Evolutionary conservation across 2,329 filamentous ascomycete species (phyloP).

Genomic region (Botrytis tulipae): DNA sequence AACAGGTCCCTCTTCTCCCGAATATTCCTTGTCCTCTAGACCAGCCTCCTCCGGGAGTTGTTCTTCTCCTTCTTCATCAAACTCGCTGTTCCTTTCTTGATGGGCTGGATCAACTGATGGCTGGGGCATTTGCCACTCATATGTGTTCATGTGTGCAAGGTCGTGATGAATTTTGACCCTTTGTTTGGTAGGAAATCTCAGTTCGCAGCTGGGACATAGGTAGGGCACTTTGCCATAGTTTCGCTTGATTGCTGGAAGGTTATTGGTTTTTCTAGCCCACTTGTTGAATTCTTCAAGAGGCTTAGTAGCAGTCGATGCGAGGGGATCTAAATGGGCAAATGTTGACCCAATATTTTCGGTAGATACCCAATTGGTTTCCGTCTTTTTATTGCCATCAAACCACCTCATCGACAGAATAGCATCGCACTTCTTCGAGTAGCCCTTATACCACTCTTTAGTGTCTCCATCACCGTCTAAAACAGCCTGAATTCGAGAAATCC

Average conservation of each 20-base stretch:
- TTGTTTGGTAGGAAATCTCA: background rate
- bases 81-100: background rate
- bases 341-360: background rate
- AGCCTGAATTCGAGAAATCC: background rate
- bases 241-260: background rate
- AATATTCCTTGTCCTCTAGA: background rate
- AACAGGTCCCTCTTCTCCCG: background rate
- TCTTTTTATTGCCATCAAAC: background rate
- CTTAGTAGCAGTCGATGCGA: background rate
- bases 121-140: background rate
- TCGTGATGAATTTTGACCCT: background rate
- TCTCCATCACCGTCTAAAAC: background rate
- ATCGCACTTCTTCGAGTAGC: background rate
- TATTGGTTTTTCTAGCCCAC: background rate
- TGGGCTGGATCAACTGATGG: background rate
- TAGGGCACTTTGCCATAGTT: background rate
- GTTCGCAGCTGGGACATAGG: background rate
- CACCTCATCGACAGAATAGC: background rate
- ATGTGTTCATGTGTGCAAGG: background rate
- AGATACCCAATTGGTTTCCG: background rate
- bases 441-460: background rate
- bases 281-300: background rate
- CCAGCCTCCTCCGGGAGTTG: background rate
- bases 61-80: background rate
- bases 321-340: background rate